Percentiles rank a stretch among this genome's conserved stretches.
These are phyloP conservation scores for Hypoxylon sp. DNA, from an alignment of 2,329 filamentous ascomycete genomes.

Conservation along the genomic window DNA sequence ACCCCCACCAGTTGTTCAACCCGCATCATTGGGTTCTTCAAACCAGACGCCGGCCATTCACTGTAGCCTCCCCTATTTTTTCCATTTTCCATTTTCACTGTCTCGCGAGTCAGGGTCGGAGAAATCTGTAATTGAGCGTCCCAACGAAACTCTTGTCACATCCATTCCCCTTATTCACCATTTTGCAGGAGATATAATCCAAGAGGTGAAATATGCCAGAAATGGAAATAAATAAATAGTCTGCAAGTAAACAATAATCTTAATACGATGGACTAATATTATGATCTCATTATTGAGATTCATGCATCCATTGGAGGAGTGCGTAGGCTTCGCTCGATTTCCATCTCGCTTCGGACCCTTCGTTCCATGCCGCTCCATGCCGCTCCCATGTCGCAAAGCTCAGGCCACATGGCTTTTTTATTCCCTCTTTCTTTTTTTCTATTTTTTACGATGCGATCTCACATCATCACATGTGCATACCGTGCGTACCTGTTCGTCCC, in stretches of 20 bases:
- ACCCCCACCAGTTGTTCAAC: slow-evolving; percentile 42
- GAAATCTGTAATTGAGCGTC: slow-evolving; percentile 21
- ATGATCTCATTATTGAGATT: slow-evolving; percentile 42
- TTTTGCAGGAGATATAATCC: slow-evolving; percentile 22
- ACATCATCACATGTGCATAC: slow-evolving; percentile 38
- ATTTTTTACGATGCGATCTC: slow-evolving; percentile 35
- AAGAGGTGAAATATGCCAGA: slow-evolving; percentile 20
- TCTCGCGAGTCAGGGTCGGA: slow-evolving; percentile 27
- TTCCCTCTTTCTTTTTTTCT: slow-evolving; percentile 22
- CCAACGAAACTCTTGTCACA: slow-evolving; percentile 35
- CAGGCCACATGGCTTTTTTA: slow-evolving; percentile 22
- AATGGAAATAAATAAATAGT: slow-evolving; percentile 42
- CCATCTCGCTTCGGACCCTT: slow-evolving; percentile 18
- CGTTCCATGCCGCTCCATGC: slow-evolving; percentile 12
- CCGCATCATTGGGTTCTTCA: slow-evolving; percentile 36
- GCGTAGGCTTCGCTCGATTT: slow-evolving; percentile 3
- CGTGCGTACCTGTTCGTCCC: slow-evolving; percentile 8
- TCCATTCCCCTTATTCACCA: slow-evolving; percentile 34
- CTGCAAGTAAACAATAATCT: slow-evolving; percentile 43
- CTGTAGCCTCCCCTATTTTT: slow-evolving; percentile 32
- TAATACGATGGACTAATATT: slow-evolving; percentile 44
- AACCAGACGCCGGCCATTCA: slow-evolving; percentile 37
- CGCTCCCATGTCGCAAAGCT: slow-evolving; percentile 26
- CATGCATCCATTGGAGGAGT: slow-evolving; percentile 32
- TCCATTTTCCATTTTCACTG: slow-evolving; percentile 8